phyloP scores from a whole-genome alignment of 805 yeast species.

The Cyberlindnera meyerae region DNA sequence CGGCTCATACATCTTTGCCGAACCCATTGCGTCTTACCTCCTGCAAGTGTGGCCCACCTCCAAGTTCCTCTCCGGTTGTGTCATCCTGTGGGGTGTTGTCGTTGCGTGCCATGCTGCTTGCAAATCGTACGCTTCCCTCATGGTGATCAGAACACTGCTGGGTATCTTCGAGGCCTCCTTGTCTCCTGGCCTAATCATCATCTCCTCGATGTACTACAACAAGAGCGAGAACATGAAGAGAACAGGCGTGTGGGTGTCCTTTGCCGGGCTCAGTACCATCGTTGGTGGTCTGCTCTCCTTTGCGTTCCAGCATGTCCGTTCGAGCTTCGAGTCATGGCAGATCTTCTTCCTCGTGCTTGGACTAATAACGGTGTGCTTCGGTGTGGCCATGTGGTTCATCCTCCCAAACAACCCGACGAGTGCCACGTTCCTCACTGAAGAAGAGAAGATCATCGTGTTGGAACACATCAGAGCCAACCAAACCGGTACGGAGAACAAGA shows the following conservation, averaged over 20 bases:
- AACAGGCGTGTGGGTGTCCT: constrained; percentile 54
- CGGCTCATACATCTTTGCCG: constrained; percentile 49
- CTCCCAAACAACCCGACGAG: constrained; percentile 48
- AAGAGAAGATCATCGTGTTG: constrained; percentile 38
- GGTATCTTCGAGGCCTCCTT: constrained; percentile 53
- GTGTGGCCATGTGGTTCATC: constrained; percentile 36
- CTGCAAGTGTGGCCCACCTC: constrained; percentile 52
- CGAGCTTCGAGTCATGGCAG: constrained; percentile 51
- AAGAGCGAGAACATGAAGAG: constrained; percentile 46
- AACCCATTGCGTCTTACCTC: constrained; percentile 42
- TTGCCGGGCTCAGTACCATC: constrained; percentile 47
- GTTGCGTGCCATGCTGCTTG: constrained; percentile 50
- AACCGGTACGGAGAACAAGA: constrained; percentile 44
- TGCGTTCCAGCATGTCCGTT: constrained; percentile 49
- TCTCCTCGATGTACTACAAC: constrained; percentile 61
- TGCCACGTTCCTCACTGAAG: constrained; percentile 32
- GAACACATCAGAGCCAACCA: constrained; percentile 40
- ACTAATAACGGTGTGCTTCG: constrained; percentile 45
- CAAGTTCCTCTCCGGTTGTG: constrained; percentile 42
- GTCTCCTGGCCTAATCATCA: constrained; percentile 51
- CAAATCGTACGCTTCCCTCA: constrained; percentile 45
- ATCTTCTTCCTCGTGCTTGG: constrained; percentile 57
- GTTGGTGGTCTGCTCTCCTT: constrained; percentile 44
- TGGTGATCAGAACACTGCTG: constrained; percentile 49
- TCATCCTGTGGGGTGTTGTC: constrained; percentile 50